Conservation (phyloP, 345 rosid genomes). For the Conringia planisiliqua region DNA sequence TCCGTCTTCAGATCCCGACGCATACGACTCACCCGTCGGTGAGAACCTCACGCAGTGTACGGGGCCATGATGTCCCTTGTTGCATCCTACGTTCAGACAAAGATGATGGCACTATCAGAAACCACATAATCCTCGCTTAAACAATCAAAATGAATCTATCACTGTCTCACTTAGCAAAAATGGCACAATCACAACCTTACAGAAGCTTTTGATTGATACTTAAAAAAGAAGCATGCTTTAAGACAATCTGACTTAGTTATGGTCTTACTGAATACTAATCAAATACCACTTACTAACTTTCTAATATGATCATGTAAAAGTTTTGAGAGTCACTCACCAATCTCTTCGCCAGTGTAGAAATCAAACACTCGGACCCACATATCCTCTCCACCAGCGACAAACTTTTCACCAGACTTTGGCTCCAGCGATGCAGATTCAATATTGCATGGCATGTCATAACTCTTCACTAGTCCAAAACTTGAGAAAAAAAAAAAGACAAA, state of each 20-base stretch:
- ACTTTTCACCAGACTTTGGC: slow-evolving; percentile 74
- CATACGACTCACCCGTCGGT: slow-evolving; percentile 91
- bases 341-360: slow-evolving; percentile 81
- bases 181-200: too few species aligned
- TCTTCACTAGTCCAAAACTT: slow-evolving; percentile 86
- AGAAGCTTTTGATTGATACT: not conserved
- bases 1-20: slow-evolving; percentile 98
- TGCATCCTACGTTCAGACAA: slow-evolving; percentile 57
- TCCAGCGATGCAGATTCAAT: slow-evolving; percentile 80
- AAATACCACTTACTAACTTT: not conserved
- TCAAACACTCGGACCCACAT: slow-evolving; percentile 82
- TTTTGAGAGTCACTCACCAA: slow-evolving; percentile 32
- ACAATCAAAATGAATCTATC: not conserved
- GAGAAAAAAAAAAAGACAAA: not conserved
- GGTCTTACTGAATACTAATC: not conserved
- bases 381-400: slow-evolving; percentile 89
- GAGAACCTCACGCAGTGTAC: slow-evolving; percentile 91
- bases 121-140: not conserved
- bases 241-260: not conserved
- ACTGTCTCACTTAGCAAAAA: not conserved
- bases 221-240: not conserved
- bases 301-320: not conserved
- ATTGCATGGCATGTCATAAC: slow-evolving; percentile 79
- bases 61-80: slow-evolving; percentile 99
- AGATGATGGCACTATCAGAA: slow-evolving; percentile 2